A percentile compares a stretch with the other conserved stretches of the same genome.
These are phyloP conservation scores for Trametes cubensis DNA, from an alignment of 768 basidiomycete genomes.

Conservation along the genomic window DNA sequence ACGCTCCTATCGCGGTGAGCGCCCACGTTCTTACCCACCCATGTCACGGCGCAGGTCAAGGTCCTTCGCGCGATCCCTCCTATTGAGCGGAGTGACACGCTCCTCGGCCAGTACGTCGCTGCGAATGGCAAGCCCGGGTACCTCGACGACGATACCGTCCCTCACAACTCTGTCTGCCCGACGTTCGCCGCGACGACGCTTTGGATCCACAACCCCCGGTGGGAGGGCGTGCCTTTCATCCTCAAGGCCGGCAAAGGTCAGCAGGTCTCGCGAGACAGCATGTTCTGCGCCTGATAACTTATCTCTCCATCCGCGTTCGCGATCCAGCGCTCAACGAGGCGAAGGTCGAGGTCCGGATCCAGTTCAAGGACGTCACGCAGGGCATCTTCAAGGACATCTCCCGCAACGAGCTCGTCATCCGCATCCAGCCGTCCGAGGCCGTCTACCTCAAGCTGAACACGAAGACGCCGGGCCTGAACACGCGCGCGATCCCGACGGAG, in stretches of 20 bases:
- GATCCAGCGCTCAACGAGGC: conserved; percentile 89
- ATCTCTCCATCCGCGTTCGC: conserved; percentile 11
- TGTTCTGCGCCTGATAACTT: conserved; percentile 12
- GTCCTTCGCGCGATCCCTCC: conserved; percentile 90
- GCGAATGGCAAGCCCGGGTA: conserved; percentile 98
- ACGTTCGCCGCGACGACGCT: conserved; percentile 91
- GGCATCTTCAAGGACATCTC: conserved; percentile 97
- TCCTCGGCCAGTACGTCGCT: conserved; percentile 92
- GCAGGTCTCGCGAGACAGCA: conserved; percentile 28
- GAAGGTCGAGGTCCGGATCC: conserved; percentile 97
- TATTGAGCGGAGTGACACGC: conserved; percentile 72
- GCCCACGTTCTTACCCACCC: conserved; percentile 26
- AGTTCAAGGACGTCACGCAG: conserved; percentile 96
- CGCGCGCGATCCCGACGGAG: conserved; percentile 90
- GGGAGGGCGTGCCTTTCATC: conserved; percentile 99
- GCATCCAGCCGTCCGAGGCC: conserved; percentile 95
- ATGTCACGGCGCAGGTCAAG: conserved; percentile 70
- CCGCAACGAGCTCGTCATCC: conserved; percentile 96
- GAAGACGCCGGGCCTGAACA: conserved; percentile 90
- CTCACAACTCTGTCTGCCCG: conserved; percentile 88
- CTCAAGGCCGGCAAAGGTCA: conserved; percentile 96
- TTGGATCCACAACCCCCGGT: conserved; percentile 92
- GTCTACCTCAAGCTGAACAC: conserved; percentile 97
- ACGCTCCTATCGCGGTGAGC: conserved; percentile 1
- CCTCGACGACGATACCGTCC: conserved; percentile 94